Conservation (phyloP, 1,284 basidiomycete species). For the Ustilago trichophora region DNA sequence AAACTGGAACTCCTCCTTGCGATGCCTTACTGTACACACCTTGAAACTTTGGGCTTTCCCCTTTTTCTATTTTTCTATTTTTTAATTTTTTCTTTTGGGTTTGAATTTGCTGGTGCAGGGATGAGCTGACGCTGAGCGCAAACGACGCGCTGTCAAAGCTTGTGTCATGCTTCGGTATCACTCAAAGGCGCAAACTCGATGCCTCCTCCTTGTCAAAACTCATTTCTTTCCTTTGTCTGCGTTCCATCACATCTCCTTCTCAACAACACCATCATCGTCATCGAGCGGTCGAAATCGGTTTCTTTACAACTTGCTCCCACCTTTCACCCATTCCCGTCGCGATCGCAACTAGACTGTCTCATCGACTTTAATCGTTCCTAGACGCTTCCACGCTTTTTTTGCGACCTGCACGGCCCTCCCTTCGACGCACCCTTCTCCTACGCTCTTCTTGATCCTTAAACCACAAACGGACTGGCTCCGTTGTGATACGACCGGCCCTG, state of each 20-base stretch:
- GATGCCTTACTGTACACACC: no score
- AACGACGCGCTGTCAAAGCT: background rate
- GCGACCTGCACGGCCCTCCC: background rate
- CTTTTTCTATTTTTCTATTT: background rate
- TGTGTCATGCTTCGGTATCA: background rate
- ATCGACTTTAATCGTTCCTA: no score
- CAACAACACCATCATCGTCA: background rate
- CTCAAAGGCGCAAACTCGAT: no score
- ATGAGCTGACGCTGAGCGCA: background rate
- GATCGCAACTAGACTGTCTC: no score
- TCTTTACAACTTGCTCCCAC: no score
- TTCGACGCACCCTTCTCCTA: background rate
- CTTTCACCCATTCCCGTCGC: no score
- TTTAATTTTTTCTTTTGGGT: background rate
- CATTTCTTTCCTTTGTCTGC: background rate
- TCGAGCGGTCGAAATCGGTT: background rate
- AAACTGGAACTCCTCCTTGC: no score
- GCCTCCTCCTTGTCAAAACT: background rate
- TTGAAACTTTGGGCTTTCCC: no score
- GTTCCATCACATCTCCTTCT: background rate
- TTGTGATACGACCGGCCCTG: conserved; percentile 1
- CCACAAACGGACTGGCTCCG: conserved; percentile 15
- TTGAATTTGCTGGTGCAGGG: background rate
- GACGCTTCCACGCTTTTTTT: no score
- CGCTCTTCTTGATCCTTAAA: no score